phyloP scores from a whole-genome alignment of 108 stramenopile species.

The Schizochytrium sp. region DNA sequence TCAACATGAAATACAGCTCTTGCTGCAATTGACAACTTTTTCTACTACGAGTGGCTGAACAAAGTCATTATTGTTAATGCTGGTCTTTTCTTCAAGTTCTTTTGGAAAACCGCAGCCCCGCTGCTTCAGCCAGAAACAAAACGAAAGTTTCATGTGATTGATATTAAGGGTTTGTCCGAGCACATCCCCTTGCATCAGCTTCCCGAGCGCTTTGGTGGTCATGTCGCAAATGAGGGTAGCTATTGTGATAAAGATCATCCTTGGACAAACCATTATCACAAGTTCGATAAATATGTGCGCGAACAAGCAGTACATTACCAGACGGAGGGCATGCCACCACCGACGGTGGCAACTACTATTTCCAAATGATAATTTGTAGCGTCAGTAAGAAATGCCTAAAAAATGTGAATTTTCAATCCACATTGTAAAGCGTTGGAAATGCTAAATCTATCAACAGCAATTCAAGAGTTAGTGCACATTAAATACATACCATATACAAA shows the following conservation, averaged over 20 bases:
- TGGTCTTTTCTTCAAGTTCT: conserved; percentile 19
- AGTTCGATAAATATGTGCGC: conserved; percentile 45
- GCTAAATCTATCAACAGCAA: neutral
- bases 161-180: neutral
- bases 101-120: conserved; percentile 48
- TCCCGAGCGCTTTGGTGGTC: conserved; percentile 51
- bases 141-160: conserved; percentile 41
- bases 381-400: neutral
- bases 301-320: neutral
- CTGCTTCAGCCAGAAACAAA: conserved; percentile 57
- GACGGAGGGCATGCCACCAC: neutral
- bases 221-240: conserved; percentile 24
- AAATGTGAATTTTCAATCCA: conserved; percentile 10
- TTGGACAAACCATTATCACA: conserved; percentile 35
- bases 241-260: conserved; percentile 9
- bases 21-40: conserved; percentile 28
- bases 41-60: conserved; percentile 47
- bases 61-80: conserved; percentile 58
- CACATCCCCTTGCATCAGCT: conserved; percentile 26
- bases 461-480: neutral
- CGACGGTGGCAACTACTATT: neutral
- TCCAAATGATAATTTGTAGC: too few relatives aligned
- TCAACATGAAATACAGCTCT: neutral
- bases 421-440: neutral
- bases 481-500: neutral